These are phyloP conservation scores for Spergularia bocconei DNA, from an alignment of 148 eudicot species.

Conservation along the genomic window DNA sequence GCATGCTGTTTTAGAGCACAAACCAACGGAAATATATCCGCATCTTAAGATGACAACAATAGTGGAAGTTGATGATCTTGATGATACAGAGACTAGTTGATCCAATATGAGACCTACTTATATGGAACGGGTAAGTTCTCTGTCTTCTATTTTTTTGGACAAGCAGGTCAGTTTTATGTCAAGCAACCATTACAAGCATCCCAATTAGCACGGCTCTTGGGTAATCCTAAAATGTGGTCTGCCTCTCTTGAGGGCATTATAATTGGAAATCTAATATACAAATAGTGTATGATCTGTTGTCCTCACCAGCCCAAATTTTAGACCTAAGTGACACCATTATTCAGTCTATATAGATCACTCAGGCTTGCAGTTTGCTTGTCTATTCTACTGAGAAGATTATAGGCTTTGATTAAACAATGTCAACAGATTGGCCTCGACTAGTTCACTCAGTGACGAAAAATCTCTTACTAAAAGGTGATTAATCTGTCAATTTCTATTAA, in stretches of 20 bases:
- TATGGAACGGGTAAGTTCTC: neutral
- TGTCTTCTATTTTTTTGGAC: neutral
- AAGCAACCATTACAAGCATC: neutral
- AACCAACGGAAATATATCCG: neutral
- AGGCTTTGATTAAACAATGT: too few species aligned
- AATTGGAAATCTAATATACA: neutral
- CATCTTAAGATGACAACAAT: neutral
- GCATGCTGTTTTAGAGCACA: neutral
- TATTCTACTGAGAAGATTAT: too few species aligned
- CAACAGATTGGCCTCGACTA: too few species aligned
- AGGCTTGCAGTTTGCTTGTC: too few species aligned
- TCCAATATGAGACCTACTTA: neutral
- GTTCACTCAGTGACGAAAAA: neutral
- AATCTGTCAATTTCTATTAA: too few species aligned
- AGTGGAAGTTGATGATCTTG: neutral
- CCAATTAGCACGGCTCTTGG: neutral
- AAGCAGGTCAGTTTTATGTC: too few species aligned
- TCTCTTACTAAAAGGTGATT: neutral
- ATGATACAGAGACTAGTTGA: neutral
- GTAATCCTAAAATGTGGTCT: neutral
- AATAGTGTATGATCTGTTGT: neutral
- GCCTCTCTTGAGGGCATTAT: neutral
- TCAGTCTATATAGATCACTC: neutral
- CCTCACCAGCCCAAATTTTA: neutral
- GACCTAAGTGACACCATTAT: neutral